Evolutionary conservation across 2,329 filamentous ascomycete species (phyloP).

Genomic region (Pezicula radicicola): DNA sequence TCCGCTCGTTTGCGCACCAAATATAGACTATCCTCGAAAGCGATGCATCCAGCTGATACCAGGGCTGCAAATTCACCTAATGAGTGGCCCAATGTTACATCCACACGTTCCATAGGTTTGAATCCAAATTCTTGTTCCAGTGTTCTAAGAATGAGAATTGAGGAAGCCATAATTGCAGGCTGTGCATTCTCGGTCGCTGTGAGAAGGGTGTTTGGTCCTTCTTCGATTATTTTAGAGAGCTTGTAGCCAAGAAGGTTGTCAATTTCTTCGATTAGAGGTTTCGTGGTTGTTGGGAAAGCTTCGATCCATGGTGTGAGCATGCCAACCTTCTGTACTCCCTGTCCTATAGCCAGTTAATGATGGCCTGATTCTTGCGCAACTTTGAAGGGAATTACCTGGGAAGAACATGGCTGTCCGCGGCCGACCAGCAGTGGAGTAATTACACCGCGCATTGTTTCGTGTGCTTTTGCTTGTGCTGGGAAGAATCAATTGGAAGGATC

Average conservation of each 20-base stretch:
- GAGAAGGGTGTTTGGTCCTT: constrained; percentile 73
- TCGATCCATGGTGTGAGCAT: constrained; percentile 86
- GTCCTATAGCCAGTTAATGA: constrained; percentile 49
- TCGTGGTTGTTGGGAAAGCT: constrained; percentile 75
- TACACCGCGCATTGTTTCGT: constrained; percentile 16
- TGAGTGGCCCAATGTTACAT: constrained; percentile 86
- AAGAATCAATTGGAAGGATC: neutral
- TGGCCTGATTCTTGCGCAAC: constrained; percentile 5
- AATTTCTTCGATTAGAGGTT: constrained; percentile 79
- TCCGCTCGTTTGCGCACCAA: constrained; percentile 77
- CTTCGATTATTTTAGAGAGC: constrained; percentile 73
- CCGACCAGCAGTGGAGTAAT: constrained; percentile 17
- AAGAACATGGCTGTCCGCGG: constrained; percentile 35
- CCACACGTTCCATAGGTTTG: constrained; percentile 64
- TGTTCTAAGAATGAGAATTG: constrained; percentile 82
- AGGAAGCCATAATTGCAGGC: constrained; percentile 94
- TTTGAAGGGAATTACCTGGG: constrained; percentile 25
- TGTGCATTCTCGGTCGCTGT: constrained; percentile 86
- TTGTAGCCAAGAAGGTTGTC: constrained; percentile 72
- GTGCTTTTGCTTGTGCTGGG: constrained; percentile 2
- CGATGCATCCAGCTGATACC: constrained; percentile 77
- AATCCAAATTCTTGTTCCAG: constrained; percentile 85
- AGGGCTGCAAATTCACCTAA: constrained; percentile 91
- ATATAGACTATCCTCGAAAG: constrained; percentile 72
- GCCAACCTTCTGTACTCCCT: constrained; percentile 85